phyloP scores from a whole-genome alignment of 495 filamentous ascomycete genomes.

The Wilcoxina mikolae region DNA sequence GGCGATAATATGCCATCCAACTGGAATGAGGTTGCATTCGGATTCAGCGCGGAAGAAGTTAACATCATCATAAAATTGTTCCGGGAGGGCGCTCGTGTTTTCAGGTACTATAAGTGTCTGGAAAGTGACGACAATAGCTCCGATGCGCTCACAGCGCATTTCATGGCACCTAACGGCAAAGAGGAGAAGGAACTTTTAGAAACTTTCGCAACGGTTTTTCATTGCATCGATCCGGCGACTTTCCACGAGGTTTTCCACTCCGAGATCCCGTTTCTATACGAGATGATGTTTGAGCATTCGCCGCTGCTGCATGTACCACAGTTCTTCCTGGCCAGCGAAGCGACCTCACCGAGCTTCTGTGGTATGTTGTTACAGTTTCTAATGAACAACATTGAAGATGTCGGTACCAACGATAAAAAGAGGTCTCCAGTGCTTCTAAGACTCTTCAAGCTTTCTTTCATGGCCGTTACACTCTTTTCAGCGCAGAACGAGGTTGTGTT shows the following conservation, averaged over 20 bases:
- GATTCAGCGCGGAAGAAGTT: constrained; percentile 95
- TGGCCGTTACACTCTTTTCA: constrained; percentile 95
- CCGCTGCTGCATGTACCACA: constrained; percentile 89
- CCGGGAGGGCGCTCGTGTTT: constrained; percentile 87
- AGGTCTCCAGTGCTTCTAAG: constrained; percentile 83
- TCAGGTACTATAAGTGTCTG: constrained; percentile 87
- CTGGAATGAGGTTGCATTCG: constrained; percentile 86
- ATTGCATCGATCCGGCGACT: constrained; percentile 93
- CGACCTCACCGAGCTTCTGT: constrained; percentile 90
- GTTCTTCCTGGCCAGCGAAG: constrained; percentile 95
- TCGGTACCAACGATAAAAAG: constrained; percentile 77
- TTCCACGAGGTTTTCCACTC: constrained; percentile 98
- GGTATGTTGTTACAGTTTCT: constrained; percentile 95
- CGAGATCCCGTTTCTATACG: constrained; percentile 89
- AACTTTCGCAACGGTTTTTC: constrained; percentile 95
- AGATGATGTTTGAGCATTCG: constrained; percentile 95
- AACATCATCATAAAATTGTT: constrained; percentile 93
- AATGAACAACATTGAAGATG: constrained; percentile 89
- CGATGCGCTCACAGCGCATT: constrained; percentile 76
- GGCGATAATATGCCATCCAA: constrained; percentile 58
- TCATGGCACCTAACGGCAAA: constrained; percentile 77
- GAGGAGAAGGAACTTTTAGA: constrained; percentile 97
- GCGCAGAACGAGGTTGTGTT: constrained; percentile 89
- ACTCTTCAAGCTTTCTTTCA: constrained; percentile 97
- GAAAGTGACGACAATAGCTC: constrained; percentile 57